A percentile compares a stretch with the other conserved stretches of the same genome.
Evolutionary conservation across 805 yeast genomes (phyloP).

Genomic region (Priceomyces fermenticarens): DNA sequence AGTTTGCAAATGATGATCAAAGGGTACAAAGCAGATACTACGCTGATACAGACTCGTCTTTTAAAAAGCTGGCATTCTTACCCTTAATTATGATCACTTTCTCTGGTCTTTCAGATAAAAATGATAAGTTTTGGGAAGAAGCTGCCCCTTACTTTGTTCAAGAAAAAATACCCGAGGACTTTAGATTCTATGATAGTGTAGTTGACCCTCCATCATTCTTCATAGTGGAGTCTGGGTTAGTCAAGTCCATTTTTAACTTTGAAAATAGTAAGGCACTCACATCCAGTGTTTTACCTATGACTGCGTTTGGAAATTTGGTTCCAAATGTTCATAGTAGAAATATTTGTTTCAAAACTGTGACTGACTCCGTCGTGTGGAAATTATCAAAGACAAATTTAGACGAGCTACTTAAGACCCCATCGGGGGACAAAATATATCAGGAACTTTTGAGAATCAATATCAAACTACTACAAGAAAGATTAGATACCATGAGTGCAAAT

Average conservation of each 20-base stretch:
- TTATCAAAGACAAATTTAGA: constrained; percentile 47
- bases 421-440: constrained; percentile 52
- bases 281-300: constrained; percentile 60
- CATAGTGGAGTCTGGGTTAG: constrained; percentile 48
- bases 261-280: constrained; percentile 38
- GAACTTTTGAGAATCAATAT: constrained; percentile 64
- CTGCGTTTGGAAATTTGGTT: constrained; percentile 65
- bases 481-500: constrained; percentile 73
- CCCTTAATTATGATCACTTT: constrained; percentile 64
- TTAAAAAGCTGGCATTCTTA: constrained; percentile 50
- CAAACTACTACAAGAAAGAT: constrained; percentile 64
- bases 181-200: constrained; percentile 45
- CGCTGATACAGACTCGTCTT: constrained; percentile 33
- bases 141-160: constrained; percentile 52
- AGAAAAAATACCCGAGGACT: constrained; percentile 45
- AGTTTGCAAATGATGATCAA: constrained; percentile 42
- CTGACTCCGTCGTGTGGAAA: constrained; percentile 67
- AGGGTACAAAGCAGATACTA: constrained; percentile 46
- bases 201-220: constrained; percentile 52
- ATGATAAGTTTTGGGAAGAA: constrained; percentile 59
- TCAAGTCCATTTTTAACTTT: constrained; percentile 34
- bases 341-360: constrained; percentile 52
- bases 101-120: constrained; percentile 52
- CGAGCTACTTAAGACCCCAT: constrained; percentile 40
- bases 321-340: constrained; percentile 38